These are phyloP conservation scores for Cicer cuneatum DNA, from an alignment of 306 rosid species.

Conservation along the genomic window DNA sequence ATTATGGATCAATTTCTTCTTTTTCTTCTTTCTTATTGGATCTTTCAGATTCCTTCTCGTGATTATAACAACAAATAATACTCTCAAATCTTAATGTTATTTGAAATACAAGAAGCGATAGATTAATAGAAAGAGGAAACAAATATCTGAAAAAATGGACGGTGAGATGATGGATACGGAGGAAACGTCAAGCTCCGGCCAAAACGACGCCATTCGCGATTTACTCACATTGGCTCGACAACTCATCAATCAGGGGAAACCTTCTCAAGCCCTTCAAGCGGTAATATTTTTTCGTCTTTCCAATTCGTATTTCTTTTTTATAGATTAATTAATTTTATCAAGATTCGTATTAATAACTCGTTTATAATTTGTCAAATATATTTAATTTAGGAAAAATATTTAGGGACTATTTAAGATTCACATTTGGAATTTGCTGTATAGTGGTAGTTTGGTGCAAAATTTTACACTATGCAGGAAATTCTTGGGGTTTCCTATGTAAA, in stretches of 20 bases:
- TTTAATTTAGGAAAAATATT: conserved; percentile 2
- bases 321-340: not conserved
- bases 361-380: not conserved
- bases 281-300: conserved; percentile 45
- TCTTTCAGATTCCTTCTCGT: too few species aligned
- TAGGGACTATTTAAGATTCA: not conserved
- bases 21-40: too few species aligned
- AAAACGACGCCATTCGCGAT: conserved; percentile 51
- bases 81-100: too few species aligned
- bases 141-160: too few species aligned
- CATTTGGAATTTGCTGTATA: conserved; percentile 18
- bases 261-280: conserved; percentile 94
- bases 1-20: too few species aligned
- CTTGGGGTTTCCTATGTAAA: not conserved
- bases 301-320: not conserved
- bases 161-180: conserved; percentile 42
- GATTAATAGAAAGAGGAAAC: too few species aligned
- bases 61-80: too few species aligned
- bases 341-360: not conserved
- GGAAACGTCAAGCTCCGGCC: conserved; percentile 39
- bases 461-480: not conserved
- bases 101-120: too few species aligned
- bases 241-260: conserved; percentile 80
- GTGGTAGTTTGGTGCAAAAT: conserved; percentile 26
- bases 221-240: conserved; percentile 86